Evolutionary conservation across 495 filamentous ascomycete genomes (phyloP).

Genomic region (Cudoniella acicularis): DNA sequence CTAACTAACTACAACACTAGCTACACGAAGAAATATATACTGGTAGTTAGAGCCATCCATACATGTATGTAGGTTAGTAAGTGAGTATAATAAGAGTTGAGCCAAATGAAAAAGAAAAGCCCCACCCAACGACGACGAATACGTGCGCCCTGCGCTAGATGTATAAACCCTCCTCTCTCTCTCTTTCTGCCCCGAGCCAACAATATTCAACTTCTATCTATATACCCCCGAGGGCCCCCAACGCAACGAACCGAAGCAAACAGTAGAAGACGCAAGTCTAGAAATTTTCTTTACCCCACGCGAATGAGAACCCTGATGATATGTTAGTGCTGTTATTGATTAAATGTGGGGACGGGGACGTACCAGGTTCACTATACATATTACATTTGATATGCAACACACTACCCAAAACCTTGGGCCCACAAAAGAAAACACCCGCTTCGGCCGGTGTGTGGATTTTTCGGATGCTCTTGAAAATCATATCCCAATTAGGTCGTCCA

Average conservation of each 20-base stretch:
- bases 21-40: background rate
- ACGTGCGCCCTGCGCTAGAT: background rate
- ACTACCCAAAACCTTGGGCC: conserved; percentile 67
- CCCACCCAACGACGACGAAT: no score
- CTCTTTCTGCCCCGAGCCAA: background rate
- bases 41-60: background rate
- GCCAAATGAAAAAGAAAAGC: no score
- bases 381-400: conserved; percentile 71
- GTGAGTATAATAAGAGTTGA: no score
- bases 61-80: background rate
- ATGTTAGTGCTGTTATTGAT: conserved; percentile 17
- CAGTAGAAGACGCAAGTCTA: conserved; percentile 35
- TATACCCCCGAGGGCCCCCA: background rate
- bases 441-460: conserved; percentile 69
- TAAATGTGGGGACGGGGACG: conserved; percentile 21
- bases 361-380: conserved; percentile 69
- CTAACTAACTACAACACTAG: background rate
- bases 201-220: background rate
- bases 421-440: conserved; percentile 79
- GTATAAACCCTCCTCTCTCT: background rate
- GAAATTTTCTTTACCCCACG: conserved; percentile 77
- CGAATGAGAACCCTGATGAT: conserved; percentile 27
- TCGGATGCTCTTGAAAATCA: conserved; percentile 70
- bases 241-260: background rate
- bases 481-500: conserved; percentile 76